These are phyloP conservation scores for Elongisporangium senticosum DNA, from an alignment of 352 stramenopile species.

Conservation along the genomic window DNA sequence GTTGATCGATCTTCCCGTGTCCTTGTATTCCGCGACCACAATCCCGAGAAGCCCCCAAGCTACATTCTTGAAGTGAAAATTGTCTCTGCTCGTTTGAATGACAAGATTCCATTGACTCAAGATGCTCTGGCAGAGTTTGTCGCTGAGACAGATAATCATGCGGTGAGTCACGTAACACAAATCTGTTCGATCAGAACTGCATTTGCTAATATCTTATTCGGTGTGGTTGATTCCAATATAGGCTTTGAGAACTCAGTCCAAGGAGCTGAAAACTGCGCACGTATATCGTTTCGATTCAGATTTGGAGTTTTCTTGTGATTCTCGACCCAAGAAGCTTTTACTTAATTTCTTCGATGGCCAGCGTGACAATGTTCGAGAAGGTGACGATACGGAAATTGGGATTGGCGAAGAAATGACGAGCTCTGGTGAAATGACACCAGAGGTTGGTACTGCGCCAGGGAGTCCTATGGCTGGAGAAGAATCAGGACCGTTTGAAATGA, in stretches of 20 bases:
- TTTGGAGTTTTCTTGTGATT: constrained; percentile 58
- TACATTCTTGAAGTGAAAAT: constrained; percentile 85
- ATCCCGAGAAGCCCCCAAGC: constrained; percentile 38
- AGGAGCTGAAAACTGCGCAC: constrained; percentile 69
- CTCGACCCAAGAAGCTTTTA: constrained; percentile 58
- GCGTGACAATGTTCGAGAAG: constrained; percentile 13
- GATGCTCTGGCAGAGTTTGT: constrained; percentile 57
- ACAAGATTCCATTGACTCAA: constrained; percentile 55
- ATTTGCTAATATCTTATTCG: background rate
- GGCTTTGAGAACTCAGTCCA: constrained; percentile 49
- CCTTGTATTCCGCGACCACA: constrained; percentile 71
- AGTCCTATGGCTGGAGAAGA: constrained; percentile 52
- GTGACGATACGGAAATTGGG: constrained; percentile 32
- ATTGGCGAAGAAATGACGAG: constrained; percentile 49
- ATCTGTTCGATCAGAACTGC: background rate
- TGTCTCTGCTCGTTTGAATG: constrained; percentile 60
- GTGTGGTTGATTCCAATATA: constrained; percentile 5
- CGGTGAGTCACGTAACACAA: constrained; percentile 21
- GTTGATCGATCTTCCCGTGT: constrained; percentile 76
- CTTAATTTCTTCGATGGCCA: constrained; percentile 69
- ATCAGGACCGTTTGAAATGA: constrained; percentile 63
- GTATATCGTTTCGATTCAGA: constrained; percentile 84
- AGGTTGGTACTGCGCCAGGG: constrained; percentile 19
- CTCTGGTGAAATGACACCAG: constrained; percentile 17
- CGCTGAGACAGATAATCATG: constrained; percentile 59